A percentile compares a stretch with the other conserved stretches of the same genome.
Evolutionary conservation across 805 yeast genomes (phyloP).

Genomic region (Jamesozyma piceae): DNA sequence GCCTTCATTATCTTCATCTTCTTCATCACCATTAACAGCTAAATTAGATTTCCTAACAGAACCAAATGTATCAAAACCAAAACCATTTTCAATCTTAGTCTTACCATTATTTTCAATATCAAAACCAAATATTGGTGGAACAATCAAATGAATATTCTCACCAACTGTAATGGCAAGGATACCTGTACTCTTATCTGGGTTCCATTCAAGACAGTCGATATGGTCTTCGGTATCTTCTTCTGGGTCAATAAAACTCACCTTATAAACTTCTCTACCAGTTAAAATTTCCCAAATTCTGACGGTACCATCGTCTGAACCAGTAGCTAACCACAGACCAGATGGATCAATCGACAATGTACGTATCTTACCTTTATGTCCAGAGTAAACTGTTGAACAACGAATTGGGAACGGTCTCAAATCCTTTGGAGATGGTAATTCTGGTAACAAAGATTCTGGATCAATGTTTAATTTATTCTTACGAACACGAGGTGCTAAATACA

Average conservation of each 20-base stretch:
- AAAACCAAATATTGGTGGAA: constrained; percentile 87
- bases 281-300: constrained; percentile 94
- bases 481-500: constrained; percentile 92
- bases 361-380: constrained; percentile 77
- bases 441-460: constrained; percentile 92
- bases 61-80: constrained; percentile 71
- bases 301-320: constrained; percentile 95
- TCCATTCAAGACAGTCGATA: constrained; percentile 80
- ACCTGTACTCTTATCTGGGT: constrained; percentile 68
- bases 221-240: constrained; percentile 63
- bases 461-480: constrained; percentile 83
- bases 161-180: constrained; percentile 79
- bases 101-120: constrained; percentile 76
- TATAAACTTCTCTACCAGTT: constrained; percentile 88
- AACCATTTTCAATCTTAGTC: constrained; percentile 76
- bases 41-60: constrained; percentile 37
- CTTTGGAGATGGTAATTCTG: constrained; percentile 93
- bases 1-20: constrained; percentile 33
- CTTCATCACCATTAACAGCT: constrained; percentile 33
- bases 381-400: constrained; percentile 69
- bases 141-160: constrained; percentile 63
- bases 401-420: constrained; percentile 96
- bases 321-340: constrained; percentile 88
- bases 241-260: constrained; percentile 40
- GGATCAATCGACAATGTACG: constrained; percentile 82